phyloP scores from a whole-genome alignment of 108 stramenopile species.

The Cyclotella kingstonii region DNA sequence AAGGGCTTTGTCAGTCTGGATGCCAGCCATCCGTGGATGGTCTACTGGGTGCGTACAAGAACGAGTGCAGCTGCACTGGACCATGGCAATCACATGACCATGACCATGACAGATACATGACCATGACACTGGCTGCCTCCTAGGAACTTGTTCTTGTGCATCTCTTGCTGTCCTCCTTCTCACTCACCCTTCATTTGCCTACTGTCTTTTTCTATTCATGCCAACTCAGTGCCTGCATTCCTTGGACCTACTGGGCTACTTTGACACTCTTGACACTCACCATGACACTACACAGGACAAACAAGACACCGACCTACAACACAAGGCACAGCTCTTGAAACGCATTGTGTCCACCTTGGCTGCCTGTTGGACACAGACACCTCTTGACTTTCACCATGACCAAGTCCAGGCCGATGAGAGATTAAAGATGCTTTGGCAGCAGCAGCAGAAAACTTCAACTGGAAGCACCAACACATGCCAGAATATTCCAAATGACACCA shows the following conservation, averaged over 20 bases:
- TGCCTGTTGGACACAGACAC: conserved; percentile 48
- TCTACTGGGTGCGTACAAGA: neutral
- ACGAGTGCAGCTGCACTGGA: neutral
- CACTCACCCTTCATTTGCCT: neutral
- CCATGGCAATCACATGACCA: too few relatives aligned
- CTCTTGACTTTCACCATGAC: conserved; percentile 4
- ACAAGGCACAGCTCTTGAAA: conserved; percentile 37
- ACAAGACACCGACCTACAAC: conserved; percentile 14
- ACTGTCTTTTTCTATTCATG: conserved; percentile 33
- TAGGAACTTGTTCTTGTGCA: neutral
- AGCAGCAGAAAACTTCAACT: conserved; percentile 12
- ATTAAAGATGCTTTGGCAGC: conserved; percentile 1
- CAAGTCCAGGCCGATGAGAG: conserved; percentile 27
- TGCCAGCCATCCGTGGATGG: conserved; percentile 95
- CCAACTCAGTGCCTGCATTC: conserved; percentile 94
- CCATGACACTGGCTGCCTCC: neutral
- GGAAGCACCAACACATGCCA: neutral
- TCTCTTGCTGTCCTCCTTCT: neutral
- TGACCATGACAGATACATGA: too few relatives aligned
- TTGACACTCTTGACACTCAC: conserved; percentile 25
- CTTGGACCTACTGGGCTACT: conserved; percentile 78
- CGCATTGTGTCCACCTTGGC: conserved; percentile 64
- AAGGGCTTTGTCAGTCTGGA: conserved; percentile 85
- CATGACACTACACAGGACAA: too few relatives aligned
- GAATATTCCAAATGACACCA: too few relatives aligned